phyloP scores from a whole-genome alignment of 108 stramenopile species.

The Skeletonema costatum region DNA sequence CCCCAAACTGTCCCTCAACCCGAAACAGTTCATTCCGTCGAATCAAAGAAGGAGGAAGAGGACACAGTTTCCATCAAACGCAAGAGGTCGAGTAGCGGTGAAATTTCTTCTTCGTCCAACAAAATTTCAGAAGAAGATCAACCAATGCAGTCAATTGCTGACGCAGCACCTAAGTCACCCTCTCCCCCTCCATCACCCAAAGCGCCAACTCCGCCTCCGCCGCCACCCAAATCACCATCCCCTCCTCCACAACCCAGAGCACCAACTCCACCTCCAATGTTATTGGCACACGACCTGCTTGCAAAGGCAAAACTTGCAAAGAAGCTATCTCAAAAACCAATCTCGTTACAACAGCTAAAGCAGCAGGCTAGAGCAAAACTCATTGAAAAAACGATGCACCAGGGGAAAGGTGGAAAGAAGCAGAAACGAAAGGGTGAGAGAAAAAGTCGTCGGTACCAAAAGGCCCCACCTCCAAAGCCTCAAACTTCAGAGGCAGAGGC shows the following conservation, averaged over 20 bases:
- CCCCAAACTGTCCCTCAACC: not conserved
- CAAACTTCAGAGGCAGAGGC: slow-evolving; percentile 1
- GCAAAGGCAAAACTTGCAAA: slow-evolving; percentile 7
- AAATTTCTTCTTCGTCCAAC: not conserved
- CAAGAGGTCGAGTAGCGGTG: not conserved
- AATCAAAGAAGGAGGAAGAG: not conserved
- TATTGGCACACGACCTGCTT: not conserved
- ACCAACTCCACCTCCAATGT: slow-evolving; percentile 4
- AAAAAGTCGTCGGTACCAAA: slow-evolving; percentile 10
- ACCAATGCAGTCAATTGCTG: not conserved
- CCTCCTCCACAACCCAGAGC: not conserved
- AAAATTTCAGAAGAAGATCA: not conserved
- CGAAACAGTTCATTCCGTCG: not conserved
- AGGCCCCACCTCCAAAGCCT: not conserved
- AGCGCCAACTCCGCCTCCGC: not conserved
- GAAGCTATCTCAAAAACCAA: slow-evolving; percentile 2
- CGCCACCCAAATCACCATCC: not conserved
- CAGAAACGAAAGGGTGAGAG: slow-evolving; percentile 3
- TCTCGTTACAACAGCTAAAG: slow-evolving; percentile 12
- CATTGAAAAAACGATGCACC: not conserved
- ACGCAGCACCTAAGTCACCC: not conserved
- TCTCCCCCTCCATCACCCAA: not conserved
- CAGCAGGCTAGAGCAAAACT: slow-evolving; percentile 9
- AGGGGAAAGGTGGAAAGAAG: not conserved
- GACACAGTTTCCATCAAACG: not conserved